A percentile compares a stretch with the other conserved stretches of the same genome.
These are phyloP conservation scores for Toxicodendron radicans DNA, from an alignment of 345 rosid genomes.

Conservation along the genomic window DNA sequence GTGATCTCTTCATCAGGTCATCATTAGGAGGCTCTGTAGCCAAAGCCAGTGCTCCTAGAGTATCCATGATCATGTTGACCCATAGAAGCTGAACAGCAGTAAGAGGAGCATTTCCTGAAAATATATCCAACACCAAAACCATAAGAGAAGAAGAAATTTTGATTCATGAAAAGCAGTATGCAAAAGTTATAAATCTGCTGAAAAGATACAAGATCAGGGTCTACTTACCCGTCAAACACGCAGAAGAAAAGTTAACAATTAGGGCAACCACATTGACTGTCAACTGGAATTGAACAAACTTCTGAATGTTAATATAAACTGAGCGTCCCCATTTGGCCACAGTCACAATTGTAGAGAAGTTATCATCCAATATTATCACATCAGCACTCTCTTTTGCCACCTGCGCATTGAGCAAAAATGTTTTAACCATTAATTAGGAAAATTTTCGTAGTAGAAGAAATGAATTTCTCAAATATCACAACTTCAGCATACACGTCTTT, in stretches of 20 bases:
- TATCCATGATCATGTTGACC: slow-evolving; percentile 94
- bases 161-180: background rate
- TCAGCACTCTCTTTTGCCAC: slow-evolving; percentile 93
- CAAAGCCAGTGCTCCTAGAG: slow-evolving; percentile 84
- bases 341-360: slow-evolving; percentile 78
- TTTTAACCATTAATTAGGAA: slow-evolving; percentile 11
- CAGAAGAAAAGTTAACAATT: slow-evolving; percentile 82
- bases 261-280: slow-evolving; percentile 88
- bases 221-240: slow-evolving; percentile 76
- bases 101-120: slow-evolving; percentile 72
- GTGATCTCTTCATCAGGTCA: slow-evolving; percentile 64
- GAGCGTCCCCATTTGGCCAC: slow-evolving; percentile 95
- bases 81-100: slow-evolving; percentile 86
- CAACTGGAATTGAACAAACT: slow-evolving; percentile 90
- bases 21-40: slow-evolving; percentile 86
- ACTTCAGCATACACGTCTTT: background rate
- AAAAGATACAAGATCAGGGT: slow-evolving; percentile 8
- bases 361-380: slow-evolving; percentile 81
- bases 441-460: background rate
- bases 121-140: slow-evolving; percentile 11
- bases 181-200: slow-evolving; percentile 5
- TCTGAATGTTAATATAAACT: slow-evolving; percentile 80
- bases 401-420: slow-evolving; percentile 26
- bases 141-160: slow-evolving; percentile 14
- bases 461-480: background rate